A percentile compares a stretch with the other conserved stretches of the same genome.
Conservation (phyloP, 371 early-diverging fungal genomes). For the Lichtheimia hyalospora region DNA sequence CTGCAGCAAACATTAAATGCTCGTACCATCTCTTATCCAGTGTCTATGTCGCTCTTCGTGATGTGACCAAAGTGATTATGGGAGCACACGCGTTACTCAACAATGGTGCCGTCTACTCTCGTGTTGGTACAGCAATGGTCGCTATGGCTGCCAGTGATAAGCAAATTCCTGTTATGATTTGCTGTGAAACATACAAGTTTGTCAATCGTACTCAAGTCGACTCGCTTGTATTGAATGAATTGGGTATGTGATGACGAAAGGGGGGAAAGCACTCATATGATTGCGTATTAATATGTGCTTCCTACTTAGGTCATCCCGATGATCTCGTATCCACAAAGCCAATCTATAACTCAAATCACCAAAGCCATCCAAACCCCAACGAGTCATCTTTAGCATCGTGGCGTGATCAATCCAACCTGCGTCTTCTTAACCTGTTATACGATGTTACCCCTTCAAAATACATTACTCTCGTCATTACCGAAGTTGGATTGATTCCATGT, state of each 20-base stretch:
- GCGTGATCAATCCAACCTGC: conserved; percentile 70
- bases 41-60: conserved; percentile 74
- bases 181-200: conserved; percentile 97
- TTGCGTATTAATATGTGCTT: neutral
- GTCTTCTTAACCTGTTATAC: conserved; percentile 85
- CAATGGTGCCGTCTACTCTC: conserved; percentile 92
- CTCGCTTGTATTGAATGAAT: conserved; percentile 94
- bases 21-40: conserved; percentile 73
- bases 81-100: conserved; percentile 92
- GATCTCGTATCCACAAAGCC: conserved; percentile 69
- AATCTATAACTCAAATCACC: conserved; percentile 22
- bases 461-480: conserved; percentile 89
- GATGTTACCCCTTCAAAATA: conserved; percentile 95
- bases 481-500: conserved; percentile 93
- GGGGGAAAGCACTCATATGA: neutral
- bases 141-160: conserved; percentile 88
- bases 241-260: conserved; percentile 51
- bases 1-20: conserved; percentile 72
- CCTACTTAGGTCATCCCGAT: conserved; percentile 68
- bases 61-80: conserved; percentile 91
- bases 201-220: conserved; percentile 91
- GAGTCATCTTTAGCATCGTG: conserved; percentile 52
- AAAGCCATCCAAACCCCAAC: conserved; percentile 14
- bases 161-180: conserved; percentile 93
- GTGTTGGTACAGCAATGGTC: conserved; percentile 92